Evolutionary conservation across 768 basidiomycete species (phyloP).

Genomic region (Boletus subparvulus): DNA sequence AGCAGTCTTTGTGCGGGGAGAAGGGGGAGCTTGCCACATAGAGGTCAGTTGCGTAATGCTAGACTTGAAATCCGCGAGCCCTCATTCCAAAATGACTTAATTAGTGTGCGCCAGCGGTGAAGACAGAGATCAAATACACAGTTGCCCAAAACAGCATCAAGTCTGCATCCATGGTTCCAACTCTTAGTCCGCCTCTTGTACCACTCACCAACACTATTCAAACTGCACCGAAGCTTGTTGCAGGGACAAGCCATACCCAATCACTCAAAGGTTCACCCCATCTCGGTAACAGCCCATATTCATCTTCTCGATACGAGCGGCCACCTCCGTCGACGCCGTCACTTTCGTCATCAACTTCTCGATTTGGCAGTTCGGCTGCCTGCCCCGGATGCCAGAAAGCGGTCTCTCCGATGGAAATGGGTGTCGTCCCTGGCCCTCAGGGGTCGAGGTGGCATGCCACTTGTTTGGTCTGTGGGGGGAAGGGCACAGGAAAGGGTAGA

Average conservation of each 20-base stretch:
- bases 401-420: conserved; percentile 82
- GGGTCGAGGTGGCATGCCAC: conserved; percentile 76
- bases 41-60: conserved; percentile 37
- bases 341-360: conserved; percentile 23
- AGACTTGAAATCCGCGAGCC: not conserved
- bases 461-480: conserved; percentile 83
- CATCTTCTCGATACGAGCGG: conserved; percentile 34
- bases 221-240: conserved; percentile 4
- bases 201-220: conserved; percentile 20
- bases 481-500: conserved; percentile 42
- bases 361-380: conserved; percentile 40
- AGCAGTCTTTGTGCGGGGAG: conserved; percentile 68
- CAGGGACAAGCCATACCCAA: conserved; percentile 7
- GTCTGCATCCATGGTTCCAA: conserved; percentile 11
- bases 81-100: conserved; percentile 6
- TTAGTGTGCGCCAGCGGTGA: conserved; percentile 47
- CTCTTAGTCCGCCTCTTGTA: conserved; percentile 18
- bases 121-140: conserved; percentile 15
- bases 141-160: conserved; percentile 7
- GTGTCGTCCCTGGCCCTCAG: conserved; percentile 83
- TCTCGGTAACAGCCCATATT: conserved; percentile 17
- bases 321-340: conserved; percentile 17
- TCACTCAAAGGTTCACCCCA: conserved; percentile 12
- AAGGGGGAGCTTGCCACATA: conserved; percentile 66
- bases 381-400: conserved; percentile 76